phyloP scores from a whole-genome alignment of 176 grass and related monocot genomes.

The Tillandsia fasciculata region DNA sequence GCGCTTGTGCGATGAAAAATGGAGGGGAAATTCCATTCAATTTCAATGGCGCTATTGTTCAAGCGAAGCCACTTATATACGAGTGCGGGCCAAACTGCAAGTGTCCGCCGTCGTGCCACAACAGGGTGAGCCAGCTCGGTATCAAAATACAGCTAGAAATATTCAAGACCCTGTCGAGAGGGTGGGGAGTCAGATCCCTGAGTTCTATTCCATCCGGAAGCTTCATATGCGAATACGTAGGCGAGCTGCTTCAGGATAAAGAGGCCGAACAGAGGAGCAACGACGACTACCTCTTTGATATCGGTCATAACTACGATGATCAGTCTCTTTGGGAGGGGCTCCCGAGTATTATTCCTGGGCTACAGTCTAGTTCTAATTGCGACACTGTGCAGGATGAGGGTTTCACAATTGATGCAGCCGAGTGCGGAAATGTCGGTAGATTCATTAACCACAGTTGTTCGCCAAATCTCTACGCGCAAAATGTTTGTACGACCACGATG shows the following conservation, averaged over 20 bases:
- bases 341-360: conserved; percentile 7
- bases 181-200: conserved; percentile 75
- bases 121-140: conserved; percentile 56
- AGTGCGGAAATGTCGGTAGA: conserved; percentile 58
- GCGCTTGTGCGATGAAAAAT: conserved; percentile 52
- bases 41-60: conserved; percentile 48
- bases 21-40: conserved; percentile 67
- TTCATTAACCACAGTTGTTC: conserved; percentile 82
- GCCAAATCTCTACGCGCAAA: conserved; percentile 69
- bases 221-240: conserved; percentile 72
- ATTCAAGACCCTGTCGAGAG: conserved; percentile 51
- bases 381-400: conserved; percentile 27
- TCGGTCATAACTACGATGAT: conserved; percentile 48
- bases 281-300: conserved; percentile 56
- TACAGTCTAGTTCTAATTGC: conserved; percentile 13
- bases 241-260: conserved; percentile 38
- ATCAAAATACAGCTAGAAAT: conserved; percentile 61
- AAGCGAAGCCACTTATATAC: conserved; percentile 45
- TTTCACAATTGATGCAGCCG: conserved; percentile 56
- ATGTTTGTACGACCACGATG: conserved; percentile 70
- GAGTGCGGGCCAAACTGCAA: conserved; percentile 71
- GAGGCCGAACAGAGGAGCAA: conserved; percentile 52
- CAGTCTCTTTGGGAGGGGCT: conserved; percentile 27
- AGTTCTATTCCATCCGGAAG: conserved; percentile 62
- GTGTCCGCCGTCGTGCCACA: conserved; percentile 56